These are phyloP conservation scores for Elaeis guineensis DNA, from an alignment of 176 grass and related monocot species.

Conservation along the genomic window DNA sequence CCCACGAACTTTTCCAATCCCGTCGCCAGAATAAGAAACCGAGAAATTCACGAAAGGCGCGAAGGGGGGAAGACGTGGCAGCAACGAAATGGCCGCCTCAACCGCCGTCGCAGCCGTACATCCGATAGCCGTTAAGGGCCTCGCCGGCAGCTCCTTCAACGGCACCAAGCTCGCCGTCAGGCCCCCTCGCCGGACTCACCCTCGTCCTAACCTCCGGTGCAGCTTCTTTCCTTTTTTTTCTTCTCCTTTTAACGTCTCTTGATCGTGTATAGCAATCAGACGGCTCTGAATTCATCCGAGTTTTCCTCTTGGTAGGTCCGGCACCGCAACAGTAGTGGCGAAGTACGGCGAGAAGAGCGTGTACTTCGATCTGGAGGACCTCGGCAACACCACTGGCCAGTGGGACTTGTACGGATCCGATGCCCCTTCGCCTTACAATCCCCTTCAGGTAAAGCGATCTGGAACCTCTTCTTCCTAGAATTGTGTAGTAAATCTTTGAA, in stretches of 20 bases:
- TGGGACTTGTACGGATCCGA: slow-evolving; percentile 96
- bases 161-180: slow-evolving; percentile 55
- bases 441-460: slow-evolving; percentile 40
- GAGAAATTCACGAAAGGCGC: too few species aligned
- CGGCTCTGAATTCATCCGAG: background rate
- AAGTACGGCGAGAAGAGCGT: slow-evolving; percentile 99
- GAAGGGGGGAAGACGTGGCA: background rate
- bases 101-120: slow-evolving; percentile 57
- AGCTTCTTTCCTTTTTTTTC: background rate
- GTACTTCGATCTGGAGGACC: slow-evolving; percentile 94
- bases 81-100: slow-evolving; percentile 64
- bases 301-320: slow-evolving; percentile 8
- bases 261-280: background rate
- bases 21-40: too few species aligned
- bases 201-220: slow-evolving; percentile 45
- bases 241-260: background rate
- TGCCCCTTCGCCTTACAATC: slow-evolving; percentile 87
- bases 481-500: too few species aligned
- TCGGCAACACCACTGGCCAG: slow-evolving; percentile 89
- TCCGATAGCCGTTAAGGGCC: slow-evolving; percentile 64
- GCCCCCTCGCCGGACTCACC: slow-evolving; percentile 25
- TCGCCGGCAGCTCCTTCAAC: slow-evolving; percentile 71
- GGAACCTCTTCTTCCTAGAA: too few species aligned
- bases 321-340: slow-evolving; percentile 47
- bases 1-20: too few species aligned